Evolutionary conservation across 192 early-diverging fungal genomes (phyloP).

Genomic region (Obelidium mucronatum): DNA sequence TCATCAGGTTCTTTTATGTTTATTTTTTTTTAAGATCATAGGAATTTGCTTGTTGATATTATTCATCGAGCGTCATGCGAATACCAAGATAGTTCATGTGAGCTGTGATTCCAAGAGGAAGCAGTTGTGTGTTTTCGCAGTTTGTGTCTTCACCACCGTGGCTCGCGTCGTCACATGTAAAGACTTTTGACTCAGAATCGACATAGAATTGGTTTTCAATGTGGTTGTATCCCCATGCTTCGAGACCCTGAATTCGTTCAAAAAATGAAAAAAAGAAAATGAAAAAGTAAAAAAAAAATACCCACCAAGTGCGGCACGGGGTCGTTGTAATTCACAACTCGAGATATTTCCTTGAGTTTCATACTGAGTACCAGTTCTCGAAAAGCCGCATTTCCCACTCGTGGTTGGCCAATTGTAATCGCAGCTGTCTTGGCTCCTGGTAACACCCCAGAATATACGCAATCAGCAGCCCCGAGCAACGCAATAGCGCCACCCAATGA

Average conservation of each 20-base stretch:
- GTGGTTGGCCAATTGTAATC: slow-evolving; percentile 44
- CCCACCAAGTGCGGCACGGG: slow-evolving; percentile 16
- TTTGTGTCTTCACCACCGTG: background rate
- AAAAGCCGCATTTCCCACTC: slow-evolving; percentile 47
- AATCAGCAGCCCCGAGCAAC: slow-evolving; percentile 38
- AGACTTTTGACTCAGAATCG: too few relatives aligned
- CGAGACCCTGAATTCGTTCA: background rate
- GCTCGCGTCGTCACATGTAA: background rate
- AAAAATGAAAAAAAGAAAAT: background rate
- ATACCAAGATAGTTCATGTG: too few relatives aligned
- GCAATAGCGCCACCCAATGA: slow-evolving; percentile 41
- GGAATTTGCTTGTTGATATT: too few relatives aligned
- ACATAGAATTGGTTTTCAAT: background rate
- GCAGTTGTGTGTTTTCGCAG: too few relatives aligned
- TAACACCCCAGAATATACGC: slow-evolving; percentile 21
- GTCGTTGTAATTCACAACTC: slow-evolving; percentile 31
- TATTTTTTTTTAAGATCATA: too few relatives aligned
- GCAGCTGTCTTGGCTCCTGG: slow-evolving; percentile 10
- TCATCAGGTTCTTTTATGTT: too few relatives aligned
- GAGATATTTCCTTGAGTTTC: background rate
- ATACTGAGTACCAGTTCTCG: slow-evolving; percentile 16
- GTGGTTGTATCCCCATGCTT: background rate
- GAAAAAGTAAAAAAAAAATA: background rate
- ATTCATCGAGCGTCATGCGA: too few relatives aligned
- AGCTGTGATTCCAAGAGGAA: too few relatives aligned